Evolutionary conservation across 805 yeast species (phyloP), one percentile per base, ranked within the genome.

Genomic region (Schizosaccharomyces cryophilus): DNA sequence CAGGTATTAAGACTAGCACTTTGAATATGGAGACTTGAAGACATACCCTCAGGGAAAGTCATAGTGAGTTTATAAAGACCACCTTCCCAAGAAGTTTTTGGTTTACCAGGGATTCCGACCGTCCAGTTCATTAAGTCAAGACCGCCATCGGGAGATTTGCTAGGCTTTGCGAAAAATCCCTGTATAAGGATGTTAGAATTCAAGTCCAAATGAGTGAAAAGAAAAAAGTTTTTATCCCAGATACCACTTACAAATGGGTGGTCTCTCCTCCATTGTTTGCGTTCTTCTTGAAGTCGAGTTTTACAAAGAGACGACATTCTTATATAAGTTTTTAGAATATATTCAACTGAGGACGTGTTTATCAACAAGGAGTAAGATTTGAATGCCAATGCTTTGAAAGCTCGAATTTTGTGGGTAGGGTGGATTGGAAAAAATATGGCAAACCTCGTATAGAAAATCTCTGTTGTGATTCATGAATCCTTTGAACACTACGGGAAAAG

Each of bases 231-330:
- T 2, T 1, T 35, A 1, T 9, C 13, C 1, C 13, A 15, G 38
- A 15, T 35, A 35, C 13, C 40, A 29, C 60, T 15, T 56, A 56
- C 60, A 72, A 89, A 93, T 0, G 99, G 99, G 70, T 93, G 99
- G 70, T 88, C 96, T 70, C 87, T 90, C 66, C 99, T 81, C 99
- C 99, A 93, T 71, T 85, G 87, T 73, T 89, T 90, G 71, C 98
- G 74, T 71, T 90, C 98, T 71, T 88, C 95, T 69, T 89, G 96
- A 51, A 90, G 78, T 67, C 98, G 80, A 63, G 81, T 87, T 65
- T 82, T 75, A 70, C 94, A 83, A 63, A 87, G 78, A 63, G 85
- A 72, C 61, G 76, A 73, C 78, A 74, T 74, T 24, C 4, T 64
- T 4, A 31, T 47, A 19, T 21, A 19, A 19, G 17, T 6, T 35